A percentile compares a stretch with the other conserved stretches of the same genome.
Evolutionary conservation across 176 grass and related monocot species (phyloP).

Genomic region (Triticum dicoccoides): DNA sequence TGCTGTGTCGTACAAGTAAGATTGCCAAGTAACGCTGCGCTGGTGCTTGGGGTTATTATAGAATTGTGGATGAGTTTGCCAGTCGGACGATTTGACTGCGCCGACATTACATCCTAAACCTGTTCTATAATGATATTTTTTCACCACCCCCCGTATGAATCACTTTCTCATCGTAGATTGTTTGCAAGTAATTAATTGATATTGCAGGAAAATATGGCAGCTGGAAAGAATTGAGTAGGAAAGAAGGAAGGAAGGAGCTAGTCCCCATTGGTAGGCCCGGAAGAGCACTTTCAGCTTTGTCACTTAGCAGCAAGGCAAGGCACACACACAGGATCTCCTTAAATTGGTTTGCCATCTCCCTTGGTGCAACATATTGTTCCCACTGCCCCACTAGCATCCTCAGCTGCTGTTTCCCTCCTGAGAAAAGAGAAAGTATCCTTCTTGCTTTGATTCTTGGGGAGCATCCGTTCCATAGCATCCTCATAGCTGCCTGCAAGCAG

Average conservation of each 20-base stretch:
- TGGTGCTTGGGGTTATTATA: background rate
- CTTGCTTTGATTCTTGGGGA: conserved; percentile 14
- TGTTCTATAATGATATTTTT: background rate
- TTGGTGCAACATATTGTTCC: conserved; percentile 14
- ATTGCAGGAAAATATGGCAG: background rate
- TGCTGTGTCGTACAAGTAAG: conserved; percentile 12
- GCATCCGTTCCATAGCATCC: conserved; percentile 22
- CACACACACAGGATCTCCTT: background rate
- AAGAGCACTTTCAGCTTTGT: conserved; percentile 36
- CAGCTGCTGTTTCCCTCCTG: conserved; percentile 6
- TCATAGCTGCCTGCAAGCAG: conserved; percentile 14
- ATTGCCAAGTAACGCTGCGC: background rate
- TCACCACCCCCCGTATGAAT: background rate
- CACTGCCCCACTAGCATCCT: background rate
- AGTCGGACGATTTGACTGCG: background rate
- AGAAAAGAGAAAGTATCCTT: conserved; percentile 41
- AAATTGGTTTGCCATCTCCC: conserved; percentile 15
- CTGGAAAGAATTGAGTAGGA: conserved; percentile 8
- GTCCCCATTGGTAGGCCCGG: conserved; percentile 30
- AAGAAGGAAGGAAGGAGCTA: conserved; percentile 10
- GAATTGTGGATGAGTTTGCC: background rate
- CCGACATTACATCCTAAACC: background rate
- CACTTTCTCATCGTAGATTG: background rate
- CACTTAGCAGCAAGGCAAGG: conserved; percentile 24
- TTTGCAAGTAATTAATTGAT: background rate